phyloP scores from a whole-genome alignment of 768 basidiomycete species.

The Leccinum aurantiacum region DNA sequence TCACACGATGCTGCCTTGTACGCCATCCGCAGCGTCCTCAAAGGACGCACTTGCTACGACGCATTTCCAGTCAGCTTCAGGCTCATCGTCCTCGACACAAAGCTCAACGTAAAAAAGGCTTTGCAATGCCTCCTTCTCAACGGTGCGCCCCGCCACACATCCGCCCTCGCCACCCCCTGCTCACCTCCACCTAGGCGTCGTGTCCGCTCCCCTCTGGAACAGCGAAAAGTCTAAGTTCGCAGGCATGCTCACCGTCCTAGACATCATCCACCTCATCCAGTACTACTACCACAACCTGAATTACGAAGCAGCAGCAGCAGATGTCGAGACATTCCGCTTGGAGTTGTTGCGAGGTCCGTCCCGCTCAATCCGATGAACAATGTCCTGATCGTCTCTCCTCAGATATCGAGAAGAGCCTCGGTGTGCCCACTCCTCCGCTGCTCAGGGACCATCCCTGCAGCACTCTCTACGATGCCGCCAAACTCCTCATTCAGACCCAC shows the following conservation, averaged over 20 bases:
- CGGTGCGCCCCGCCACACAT: slow-evolving; percentile 40
- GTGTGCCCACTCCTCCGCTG: slow-evolving; percentile 90
- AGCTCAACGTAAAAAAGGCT: slow-evolving; percentile 94
- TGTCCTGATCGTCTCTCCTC: slow-evolving; percentile 12
- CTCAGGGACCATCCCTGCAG: slow-evolving; percentile 85
- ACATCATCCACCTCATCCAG: slow-evolving; percentile 98
- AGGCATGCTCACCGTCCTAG: slow-evolving; percentile 99
- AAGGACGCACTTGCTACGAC: slow-evolving; percentile 86
- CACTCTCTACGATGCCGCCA: slow-evolving; percentile 87
- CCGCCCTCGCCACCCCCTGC: not conserved
- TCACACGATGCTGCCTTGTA: slow-evolving; percentile 68
- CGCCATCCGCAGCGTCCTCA: slow-evolving; percentile 79
- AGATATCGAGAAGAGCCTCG: slow-evolving; percentile 94
- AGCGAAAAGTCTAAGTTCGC: slow-evolving; percentile 90
- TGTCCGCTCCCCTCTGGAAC: slow-evolving; percentile 98
- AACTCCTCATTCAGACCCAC: slow-evolving; percentile 90
- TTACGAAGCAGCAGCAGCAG: slow-evolving; percentile 79
- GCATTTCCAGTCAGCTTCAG: slow-evolving; percentile 97
- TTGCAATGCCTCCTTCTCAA: slow-evolving; percentile 84
- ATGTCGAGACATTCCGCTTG: slow-evolving; percentile 90
- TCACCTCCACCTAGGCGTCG: slow-evolving; percentile 64
- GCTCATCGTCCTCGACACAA: slow-evolving; percentile 94
- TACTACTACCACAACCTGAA: slow-evolving; percentile 90
- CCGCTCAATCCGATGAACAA: slow-evolving; percentile 5
- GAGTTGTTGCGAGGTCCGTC: slow-evolving; percentile 82